Percentiles rank a stretch among this genome's conserved stretches.
Conservation (phyloP, 805 yeast genomes). For the Lipomyces chichibuensis region DNA sequence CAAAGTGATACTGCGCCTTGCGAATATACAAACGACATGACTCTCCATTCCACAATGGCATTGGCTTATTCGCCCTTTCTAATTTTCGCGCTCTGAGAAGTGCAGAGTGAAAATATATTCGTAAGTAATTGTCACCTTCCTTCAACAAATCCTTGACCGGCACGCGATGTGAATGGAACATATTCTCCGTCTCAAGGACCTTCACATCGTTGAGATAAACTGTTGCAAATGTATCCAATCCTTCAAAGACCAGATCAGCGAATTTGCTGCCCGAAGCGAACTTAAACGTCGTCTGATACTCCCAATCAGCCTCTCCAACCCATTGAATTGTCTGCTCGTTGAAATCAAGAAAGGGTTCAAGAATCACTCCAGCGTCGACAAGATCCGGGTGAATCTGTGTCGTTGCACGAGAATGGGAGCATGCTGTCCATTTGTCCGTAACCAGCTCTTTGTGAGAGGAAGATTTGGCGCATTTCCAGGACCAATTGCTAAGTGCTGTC, state of each 20-base stretch:
- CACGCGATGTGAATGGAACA: constrained; percentile 48
- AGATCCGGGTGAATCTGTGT: constrained; percentile 52
- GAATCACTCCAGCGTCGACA: constrained; percentile 46
- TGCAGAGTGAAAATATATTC: constrained; percentile 49
- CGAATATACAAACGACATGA: constrained; percentile 51
- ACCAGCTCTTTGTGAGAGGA: not conserved
- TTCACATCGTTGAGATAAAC: constrained; percentile 48
- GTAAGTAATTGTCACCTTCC: constrained; percentile 43
- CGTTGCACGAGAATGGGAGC: constrained; percentile 27
- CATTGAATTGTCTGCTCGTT: constrained; percentile 54
- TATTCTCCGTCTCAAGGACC: constrained; percentile 49
- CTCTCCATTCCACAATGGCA: constrained; percentile 50
- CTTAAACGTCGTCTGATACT: constrained; percentile 45
- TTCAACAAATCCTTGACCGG: constrained; percentile 39
- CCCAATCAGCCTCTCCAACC: constrained; percentile 58
- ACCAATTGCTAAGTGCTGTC: constrained; percentile 24
- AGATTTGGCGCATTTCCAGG: constrained; percentile 29
- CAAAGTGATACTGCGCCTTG: constrained; percentile 59
- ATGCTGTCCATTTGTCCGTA: constrained; percentile 27
- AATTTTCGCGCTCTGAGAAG: constrained; percentile 44
- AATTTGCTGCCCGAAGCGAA: constrained; percentile 6
- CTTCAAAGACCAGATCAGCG: constrained; percentile 47
- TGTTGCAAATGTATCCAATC: constrained; percentile 51
- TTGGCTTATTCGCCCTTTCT: constrained; percentile 43
- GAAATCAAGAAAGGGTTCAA: constrained; percentile 52